Conservation (phyloP, 257 asterid species). For the Solanum pimpinellifolium region DNA sequence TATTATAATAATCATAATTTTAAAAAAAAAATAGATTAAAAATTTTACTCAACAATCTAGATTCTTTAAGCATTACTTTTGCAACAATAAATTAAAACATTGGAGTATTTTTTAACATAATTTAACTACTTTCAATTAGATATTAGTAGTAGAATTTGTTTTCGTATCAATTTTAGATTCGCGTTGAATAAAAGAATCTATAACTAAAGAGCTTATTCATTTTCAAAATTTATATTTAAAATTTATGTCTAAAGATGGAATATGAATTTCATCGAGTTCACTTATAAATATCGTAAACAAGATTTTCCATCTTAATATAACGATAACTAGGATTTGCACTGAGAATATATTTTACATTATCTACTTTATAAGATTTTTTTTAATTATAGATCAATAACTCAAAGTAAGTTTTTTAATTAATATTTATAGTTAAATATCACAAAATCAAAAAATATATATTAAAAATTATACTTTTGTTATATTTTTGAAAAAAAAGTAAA, state of each 20-base stretch:
- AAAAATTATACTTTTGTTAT: background rate
- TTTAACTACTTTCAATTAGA: background rate
- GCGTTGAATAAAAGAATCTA: background rate
- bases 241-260: background rate
- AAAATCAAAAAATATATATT: background rate
- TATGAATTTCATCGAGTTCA: background rate
- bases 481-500: background rate
- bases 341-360: background rate
- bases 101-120: background rate
- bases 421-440: too few relatives aligned
- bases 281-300: background rate
- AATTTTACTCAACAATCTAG: background rate
- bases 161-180: background rate
- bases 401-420: too few relatives aligned
- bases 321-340: rapidly evolving
- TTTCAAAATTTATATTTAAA: background rate
- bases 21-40: background rate
- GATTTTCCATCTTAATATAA: background rate
- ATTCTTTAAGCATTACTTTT: background rate
- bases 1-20: background rate
- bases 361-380: background rate
- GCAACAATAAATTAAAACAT: background rate
- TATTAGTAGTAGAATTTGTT: background rate
- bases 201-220: background rate
- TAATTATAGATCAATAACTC: background rate